Percentiles rank a stretch among this genome's conserved stretches.
Evolutionary conservation across 2,329 filamentous ascomycete species (phyloP).

Genomic region (Sclerotinia minor): DNA sequence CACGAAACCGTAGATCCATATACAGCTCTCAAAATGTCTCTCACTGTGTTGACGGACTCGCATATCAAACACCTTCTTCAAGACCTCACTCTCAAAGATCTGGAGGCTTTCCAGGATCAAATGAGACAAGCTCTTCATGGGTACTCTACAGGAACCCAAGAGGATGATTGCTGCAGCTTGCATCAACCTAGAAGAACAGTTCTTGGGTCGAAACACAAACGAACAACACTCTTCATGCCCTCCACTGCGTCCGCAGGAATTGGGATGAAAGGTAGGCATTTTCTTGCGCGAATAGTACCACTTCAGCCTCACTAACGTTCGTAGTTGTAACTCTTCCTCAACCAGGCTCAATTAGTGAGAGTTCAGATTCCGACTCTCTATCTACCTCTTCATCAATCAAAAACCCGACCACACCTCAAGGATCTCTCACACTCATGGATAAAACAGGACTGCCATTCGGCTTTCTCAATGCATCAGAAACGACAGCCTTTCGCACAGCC

Average conservation of each 20-base stretch:
- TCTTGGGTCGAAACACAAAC: slow-evolving; percentile 51
- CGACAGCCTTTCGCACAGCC: slow-evolving; percentile 81
- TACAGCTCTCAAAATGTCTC: slow-evolving; percentile 47
- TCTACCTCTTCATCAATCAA: slow-evolving; percentile 45
- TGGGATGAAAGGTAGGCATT: slow-evolving; percentile 62
- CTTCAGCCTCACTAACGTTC: slow-evolving; percentile 23
- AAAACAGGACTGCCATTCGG: slow-evolving; percentile 63
- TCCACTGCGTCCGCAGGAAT: slow-evolving; percentile 63
- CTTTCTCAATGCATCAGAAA: slow-evolving; percentile 69
- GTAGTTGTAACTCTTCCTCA: slow-evolving; percentile 65
- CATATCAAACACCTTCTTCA: slow-evolving; percentile 58
- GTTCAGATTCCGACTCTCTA: slow-evolving; percentile 31
- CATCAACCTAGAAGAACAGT: slow-evolving; percentile 57
- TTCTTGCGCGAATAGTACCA: background rate
- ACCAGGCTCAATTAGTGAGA: slow-evolving; percentile 31
- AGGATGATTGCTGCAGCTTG: slow-evolving; percentile 43
- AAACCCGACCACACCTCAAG: slow-evolving; percentile 50
- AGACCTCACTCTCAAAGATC: slow-evolving; percentile 53
- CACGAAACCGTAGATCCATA: background rate
- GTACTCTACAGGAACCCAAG: slow-evolving; percentile 58
- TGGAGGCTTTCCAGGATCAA: slow-evolving; percentile 52
- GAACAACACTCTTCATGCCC: slow-evolving; percentile 73
- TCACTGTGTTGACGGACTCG: slow-evolving; percentile 59
- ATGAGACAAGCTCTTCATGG: slow-evolving; percentile 58
- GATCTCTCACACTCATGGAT: slow-evolving; percentile 68